These are phyloP conservation scores for Zasmidium angulare DNA, from an alignment of 2,329 filamentous ascomycete species.

Conservation along the genomic window DNA sequence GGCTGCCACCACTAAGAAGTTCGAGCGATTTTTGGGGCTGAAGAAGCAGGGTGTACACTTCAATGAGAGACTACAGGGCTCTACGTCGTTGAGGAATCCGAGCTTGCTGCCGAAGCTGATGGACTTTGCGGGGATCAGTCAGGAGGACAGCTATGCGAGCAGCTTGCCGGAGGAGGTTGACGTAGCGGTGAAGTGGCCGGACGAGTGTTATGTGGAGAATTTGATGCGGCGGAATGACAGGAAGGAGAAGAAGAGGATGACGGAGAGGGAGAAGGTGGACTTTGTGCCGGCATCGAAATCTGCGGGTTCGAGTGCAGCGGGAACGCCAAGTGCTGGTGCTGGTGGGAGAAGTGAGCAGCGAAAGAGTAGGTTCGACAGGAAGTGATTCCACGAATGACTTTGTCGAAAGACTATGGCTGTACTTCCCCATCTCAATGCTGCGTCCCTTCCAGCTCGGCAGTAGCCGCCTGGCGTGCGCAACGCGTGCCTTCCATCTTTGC, in stretches of 20 bases:
- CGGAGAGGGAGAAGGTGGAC: conserved; percentile 29
- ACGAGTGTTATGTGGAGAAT: conserved; percentile 44
- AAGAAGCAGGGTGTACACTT: conserved; percentile 77
- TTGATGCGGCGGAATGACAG: conserved; percentile 35
- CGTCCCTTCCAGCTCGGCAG: no score
- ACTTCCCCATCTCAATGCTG: no score
- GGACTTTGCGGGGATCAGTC: conserved; percentile 62
- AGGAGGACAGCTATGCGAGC: conserved; percentile 64
- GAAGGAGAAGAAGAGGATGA: conserved; percentile 41
- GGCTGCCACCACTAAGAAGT: conserved; percentile 59
- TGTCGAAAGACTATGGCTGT: no score
- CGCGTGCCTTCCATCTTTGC: no score
- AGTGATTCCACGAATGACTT: neutral
- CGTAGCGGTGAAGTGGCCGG: conserved; percentile 41
- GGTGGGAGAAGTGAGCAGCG: neutral
- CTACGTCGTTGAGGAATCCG: conserved; percentile 69
- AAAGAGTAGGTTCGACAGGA: conserved; percentile 19
- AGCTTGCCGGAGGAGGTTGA: conserved; percentile 45
- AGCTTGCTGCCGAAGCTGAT: conserved; percentile 70
- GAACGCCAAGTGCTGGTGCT: conserved; percentile 3
- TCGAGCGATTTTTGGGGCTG: conserved; percentile 72
- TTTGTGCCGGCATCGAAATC: conserved; percentile 30
- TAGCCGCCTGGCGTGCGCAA: no score
- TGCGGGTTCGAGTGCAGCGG: conserved; percentile 8
- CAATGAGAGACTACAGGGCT: conserved; percentile 69